Base-by-base conservation (phyloP, 305 asterid species). In the Ilex paraguariensis region DNA sequence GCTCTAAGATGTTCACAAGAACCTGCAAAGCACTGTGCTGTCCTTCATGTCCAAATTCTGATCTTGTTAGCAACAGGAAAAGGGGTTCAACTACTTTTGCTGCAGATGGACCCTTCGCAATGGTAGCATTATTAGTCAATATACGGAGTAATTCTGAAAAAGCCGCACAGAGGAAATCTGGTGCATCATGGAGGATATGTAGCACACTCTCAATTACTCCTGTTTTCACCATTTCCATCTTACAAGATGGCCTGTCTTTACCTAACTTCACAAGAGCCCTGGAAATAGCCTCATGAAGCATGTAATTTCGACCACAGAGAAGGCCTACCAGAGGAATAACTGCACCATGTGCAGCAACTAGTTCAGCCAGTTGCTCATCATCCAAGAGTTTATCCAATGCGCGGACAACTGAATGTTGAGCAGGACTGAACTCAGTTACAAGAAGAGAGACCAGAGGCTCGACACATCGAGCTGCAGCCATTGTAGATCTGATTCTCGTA, bases 151-250 rank as follows among this genome's bases (percentile, higher is more conserved):
- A 71, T 74, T 94, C 99, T 32, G 99, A 85, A 66, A 94, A 86
- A 44, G 99, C 96, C 61, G 86, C 89, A 79, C 91, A 94, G 13
- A 94, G 86, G 65, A 86, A 90, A 79, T 88, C 92, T 10, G 99
- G 95, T 61, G 97, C 99, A 66, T 94, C 99, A 28, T 84, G 92
- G 63, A 90, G 93, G 64, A 94, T 88, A 62, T 88, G 95, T 51
- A 94, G 96, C 65, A 77, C 73, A 60, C 93, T 71, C 74, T 88
- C 97, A 54, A 88, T 77, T 42, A 81, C 88, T 31, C 96, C 97
- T 36, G 97, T 90, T 80, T 94, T 94, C 80, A 90, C 96, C 99
- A 94, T 94, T 74, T 94, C 99, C 81, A 87, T 83, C 89, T 94
- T 94, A 74, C 96, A 84, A 6, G 87, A 79, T 45, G 99, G 97